Base-by-base conservation (phyloP, 2,329 filamentous ascomycete genomes). In the Chaetomium globosum region DNA sequence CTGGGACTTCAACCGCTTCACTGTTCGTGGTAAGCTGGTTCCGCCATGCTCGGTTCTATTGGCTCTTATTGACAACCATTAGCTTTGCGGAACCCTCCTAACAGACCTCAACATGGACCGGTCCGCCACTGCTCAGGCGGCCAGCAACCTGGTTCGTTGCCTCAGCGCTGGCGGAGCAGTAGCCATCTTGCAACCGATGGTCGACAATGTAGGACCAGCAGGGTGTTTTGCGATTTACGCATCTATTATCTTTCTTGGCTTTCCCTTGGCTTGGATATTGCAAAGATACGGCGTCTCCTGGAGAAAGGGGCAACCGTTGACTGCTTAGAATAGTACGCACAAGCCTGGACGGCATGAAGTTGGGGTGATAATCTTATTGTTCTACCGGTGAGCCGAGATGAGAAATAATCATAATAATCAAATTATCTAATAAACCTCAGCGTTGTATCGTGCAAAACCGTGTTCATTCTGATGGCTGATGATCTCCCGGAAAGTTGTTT, bases 111-210 rank as follows among this genome's bases (percentile, higher is more conserved):
- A 74, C 59, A 59, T 65, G 8, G 39, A 71, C 49, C 48, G 61
- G 10, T 73, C 71, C 0, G 72, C 72, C 2, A 74, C 73, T 9
- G 73, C 69, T 4, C 72, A 74, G 23, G 72, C 67, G 23, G 67
- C 73, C 6, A 73, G 66, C 13, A 74, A 71, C 57, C 61, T 74
- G 10, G 67, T 74, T 3, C 65, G 73, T 26, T 73, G 72, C 52
- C 52, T 71, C 8, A 60, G 64, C 8, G 72, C 68, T 7, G 73
- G 68, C 49, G 71, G 64, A 16, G 72, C 65, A 3, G 71, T 72
- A 5, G 72, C 68, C 1, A 66, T 69, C n/a, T 53, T 71, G 46
- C 71, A 73, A 51, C 71, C 70, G 2, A 53, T 73, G 30, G 65
- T 65, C 13, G 66, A 71, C 26, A 59, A 59, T 21, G 56, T 66